Conservation (phyloP, 179 eudicot genomes). For the Patellifolia procumbens region DNA sequence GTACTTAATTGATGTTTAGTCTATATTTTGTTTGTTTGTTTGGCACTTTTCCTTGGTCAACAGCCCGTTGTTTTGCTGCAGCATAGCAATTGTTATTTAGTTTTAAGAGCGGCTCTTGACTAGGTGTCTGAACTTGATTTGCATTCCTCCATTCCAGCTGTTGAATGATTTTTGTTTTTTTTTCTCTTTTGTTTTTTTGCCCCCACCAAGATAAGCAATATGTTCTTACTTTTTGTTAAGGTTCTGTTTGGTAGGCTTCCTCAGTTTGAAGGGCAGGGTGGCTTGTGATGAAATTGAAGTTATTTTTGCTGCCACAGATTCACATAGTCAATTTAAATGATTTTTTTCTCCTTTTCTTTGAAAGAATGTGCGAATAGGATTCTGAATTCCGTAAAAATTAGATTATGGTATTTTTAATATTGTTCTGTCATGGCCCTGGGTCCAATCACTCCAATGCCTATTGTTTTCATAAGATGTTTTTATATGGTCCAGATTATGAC, state of each 20-base stretch:
- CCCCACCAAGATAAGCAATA: neutral
- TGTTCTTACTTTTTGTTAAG: neutral
- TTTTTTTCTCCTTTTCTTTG: too few relatives aligned
- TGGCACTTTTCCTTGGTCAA: neutral
- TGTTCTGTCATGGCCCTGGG: too few relatives aligned
- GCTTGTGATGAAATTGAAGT: neutral
- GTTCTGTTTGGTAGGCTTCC: neutral
- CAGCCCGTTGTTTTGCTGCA: neutral
- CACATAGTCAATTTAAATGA: too few relatives aligned
- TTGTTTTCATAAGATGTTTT: too few relatives aligned
- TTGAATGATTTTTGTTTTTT: neutral
- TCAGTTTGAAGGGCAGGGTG: neutral
- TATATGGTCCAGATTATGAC: too few relatives aligned
- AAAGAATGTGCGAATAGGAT: too few relatives aligned
- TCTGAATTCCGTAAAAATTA: too few relatives aligned
- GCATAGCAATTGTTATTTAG: neutral
- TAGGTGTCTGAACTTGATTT: neutral
- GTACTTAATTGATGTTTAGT: neutral
- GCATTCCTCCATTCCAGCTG: neutral
- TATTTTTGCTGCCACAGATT: too few relatives aligned
- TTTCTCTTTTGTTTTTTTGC: too few relatives aligned
- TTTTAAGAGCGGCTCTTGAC: neutral
- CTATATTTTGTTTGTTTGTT: neutral
- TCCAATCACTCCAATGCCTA: too few relatives aligned
- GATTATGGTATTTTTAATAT: too few relatives aligned